Evolutionary conservation across 163 green algal genomes (phyloP).

Genomic region (Prototheca wickerhamii): DNA sequence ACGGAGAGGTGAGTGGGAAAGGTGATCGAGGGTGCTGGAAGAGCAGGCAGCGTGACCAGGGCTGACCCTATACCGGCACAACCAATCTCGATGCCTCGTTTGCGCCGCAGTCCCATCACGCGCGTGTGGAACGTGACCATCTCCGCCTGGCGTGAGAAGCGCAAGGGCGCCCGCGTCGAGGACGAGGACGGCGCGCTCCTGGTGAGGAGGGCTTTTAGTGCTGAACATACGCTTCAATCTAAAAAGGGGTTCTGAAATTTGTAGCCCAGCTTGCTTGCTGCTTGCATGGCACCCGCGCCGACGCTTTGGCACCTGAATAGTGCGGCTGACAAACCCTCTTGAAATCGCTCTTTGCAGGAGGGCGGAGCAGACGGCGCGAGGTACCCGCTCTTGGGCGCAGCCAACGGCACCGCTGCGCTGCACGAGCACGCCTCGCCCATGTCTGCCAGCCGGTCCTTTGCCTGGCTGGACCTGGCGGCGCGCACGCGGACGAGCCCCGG

Average conservation of each 20-base stretch:
- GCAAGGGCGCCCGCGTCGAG: background rate
- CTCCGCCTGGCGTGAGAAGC: constrained; percentile 35
- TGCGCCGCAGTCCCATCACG: constrained; percentile 49
- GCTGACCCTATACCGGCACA: background rate
- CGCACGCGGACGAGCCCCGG: constrained; percentile 3
- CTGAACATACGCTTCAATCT: too few relatives aligned
- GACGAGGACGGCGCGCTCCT: background rate
- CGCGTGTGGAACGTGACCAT: constrained; percentile 67
- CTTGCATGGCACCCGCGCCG: too few relatives aligned
- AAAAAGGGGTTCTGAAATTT: too few relatives aligned
- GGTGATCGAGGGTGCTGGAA: too few relatives aligned
- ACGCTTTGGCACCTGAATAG: too few relatives aligned
- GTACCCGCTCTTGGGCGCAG: constrained; percentile 1
- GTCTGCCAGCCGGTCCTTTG: constrained; percentile 6
- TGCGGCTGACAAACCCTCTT: too few relatives aligned
- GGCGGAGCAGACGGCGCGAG: background rate
- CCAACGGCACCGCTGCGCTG: too few relatives aligned
- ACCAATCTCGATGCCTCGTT: background rate
- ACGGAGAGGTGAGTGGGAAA: constrained; percentile 45
- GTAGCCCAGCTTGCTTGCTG: too few relatives aligned
- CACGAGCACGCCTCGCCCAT: too few relatives aligned
- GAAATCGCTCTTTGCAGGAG: too few relatives aligned
- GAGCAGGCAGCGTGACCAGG: background rate
- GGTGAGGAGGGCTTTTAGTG: background rate
- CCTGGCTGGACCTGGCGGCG: constrained; percentile 21